Percentiles rank a stretch among this genome's conserved stretches.
phyloP scores from a whole-genome alignment of 164 flowering plant genomes.

The Annona cherimola region DNA sequence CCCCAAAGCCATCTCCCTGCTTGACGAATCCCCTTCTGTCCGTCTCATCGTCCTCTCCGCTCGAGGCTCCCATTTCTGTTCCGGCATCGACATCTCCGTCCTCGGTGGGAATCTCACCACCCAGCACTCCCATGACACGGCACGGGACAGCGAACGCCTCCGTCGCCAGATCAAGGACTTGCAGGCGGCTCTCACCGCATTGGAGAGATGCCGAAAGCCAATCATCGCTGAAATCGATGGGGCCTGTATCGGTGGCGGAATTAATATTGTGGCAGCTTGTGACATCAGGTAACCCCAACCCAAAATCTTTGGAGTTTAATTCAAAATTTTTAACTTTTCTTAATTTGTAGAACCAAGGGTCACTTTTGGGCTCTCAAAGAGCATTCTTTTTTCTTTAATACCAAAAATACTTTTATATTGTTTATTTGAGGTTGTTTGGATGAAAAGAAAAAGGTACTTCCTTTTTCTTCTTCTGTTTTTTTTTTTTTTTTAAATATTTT shows the following conservation, averaged over 20 bases:
- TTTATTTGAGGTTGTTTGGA: too few relatives aligned
- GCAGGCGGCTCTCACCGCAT: conserved; percentile 65
- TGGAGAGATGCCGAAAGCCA: conserved; percentile 78
- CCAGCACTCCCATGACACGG: conserved; percentile 32
- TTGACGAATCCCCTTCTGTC: conserved; percentile 62
- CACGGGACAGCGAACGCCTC: conserved; percentile 50
- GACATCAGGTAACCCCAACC: conserved; percentile 44
- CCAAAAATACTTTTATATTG: too few relatives aligned
- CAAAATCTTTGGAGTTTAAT: too few relatives aligned
- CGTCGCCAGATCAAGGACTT: conserved; percentile 50
- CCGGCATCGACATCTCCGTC: conserved; percentile 70
- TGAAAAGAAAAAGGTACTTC: too few relatives aligned
- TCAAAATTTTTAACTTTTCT: too few relatives aligned
- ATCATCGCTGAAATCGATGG: conserved; percentile 70
- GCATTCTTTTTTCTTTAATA: too few relatives aligned
- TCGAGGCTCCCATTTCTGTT: conserved; percentile 62
- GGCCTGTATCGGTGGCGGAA: conserved; percentile 80
- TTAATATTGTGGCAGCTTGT: conserved; percentile 80
- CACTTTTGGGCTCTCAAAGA: too few relatives aligned
- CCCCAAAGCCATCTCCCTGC: conserved; percentile 56
- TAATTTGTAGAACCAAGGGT: too few relatives aligned
- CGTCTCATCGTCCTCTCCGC: conserved; percentile 61
- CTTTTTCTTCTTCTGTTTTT: too few relatives aligned
- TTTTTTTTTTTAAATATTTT: too few relatives aligned
- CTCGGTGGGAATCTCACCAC: conserved; percentile 13